Percentiles rank a stretch among this genome's conserved stretches.
phyloP scores from a whole-genome alignment of 805 yeast species.

The Barnettozyma sucrosica region DNA sequence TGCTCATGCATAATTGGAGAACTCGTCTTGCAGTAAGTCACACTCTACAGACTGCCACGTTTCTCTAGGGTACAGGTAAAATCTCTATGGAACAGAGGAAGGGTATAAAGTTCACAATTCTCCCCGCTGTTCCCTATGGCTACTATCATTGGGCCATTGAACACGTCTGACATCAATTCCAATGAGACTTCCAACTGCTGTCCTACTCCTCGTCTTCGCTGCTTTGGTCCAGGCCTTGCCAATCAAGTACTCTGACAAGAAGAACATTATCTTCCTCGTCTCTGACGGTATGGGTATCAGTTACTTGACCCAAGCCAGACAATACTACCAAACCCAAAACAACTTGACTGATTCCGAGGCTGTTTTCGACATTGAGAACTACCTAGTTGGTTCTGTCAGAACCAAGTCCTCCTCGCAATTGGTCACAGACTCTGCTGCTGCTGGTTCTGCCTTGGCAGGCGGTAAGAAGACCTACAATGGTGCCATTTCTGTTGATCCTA shows the following conservation, averaged over 20 bases:
- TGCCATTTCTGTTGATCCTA: constrained; percentile 79
- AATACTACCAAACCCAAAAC: constrained; percentile 56
- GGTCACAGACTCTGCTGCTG: constrained; percentile 93
- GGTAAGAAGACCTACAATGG: constrained; percentile 82
- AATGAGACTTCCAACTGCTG: constrained; percentile 23
- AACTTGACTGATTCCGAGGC: constrained; percentile 44
- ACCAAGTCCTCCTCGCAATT: constrained; percentile 71
- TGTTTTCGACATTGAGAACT: constrained; percentile 54
- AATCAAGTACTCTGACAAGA: constrained; percentile 36
- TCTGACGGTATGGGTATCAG: constrained; percentile 94
- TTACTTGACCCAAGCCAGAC: constrained; percentile 71
- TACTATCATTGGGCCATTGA: not conserved
- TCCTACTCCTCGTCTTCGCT: constrained; percentile 18
- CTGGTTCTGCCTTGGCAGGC: constrained; percentile 89
- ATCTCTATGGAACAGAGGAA: not conserved
- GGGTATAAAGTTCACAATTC: not conserved
- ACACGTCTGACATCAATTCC: not conserved
- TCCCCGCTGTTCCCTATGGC: not conserved
- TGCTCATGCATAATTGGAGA: not conserved
- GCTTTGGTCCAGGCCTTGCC: constrained; percentile 23
- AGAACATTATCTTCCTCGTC: constrained; percentile 80
- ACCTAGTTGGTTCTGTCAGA: constrained; percentile 77
- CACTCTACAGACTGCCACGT: not conserved
- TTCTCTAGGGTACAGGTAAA: not conserved
- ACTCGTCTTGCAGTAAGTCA: not conserved